Conservation (phyloP, 2,329 filamentous ascomycete species). For the Akanthomyces dipterigenus region DNA sequence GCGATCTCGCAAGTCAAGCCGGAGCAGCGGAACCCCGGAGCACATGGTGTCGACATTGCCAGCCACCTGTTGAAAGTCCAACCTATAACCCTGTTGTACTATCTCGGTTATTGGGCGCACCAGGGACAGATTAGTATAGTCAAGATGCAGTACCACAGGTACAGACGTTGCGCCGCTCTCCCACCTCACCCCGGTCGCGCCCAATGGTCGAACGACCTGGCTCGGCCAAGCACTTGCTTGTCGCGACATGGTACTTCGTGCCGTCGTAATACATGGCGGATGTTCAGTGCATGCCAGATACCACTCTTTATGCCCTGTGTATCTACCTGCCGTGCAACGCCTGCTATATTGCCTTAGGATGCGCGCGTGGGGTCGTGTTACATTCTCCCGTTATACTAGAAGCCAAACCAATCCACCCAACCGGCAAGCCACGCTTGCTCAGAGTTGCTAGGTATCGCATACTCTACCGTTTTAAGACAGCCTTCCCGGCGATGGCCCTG, state of each 20-base stretch:
- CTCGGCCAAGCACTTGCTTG: neutral
- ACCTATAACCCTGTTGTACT: neutral
- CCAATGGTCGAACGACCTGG: neutral
- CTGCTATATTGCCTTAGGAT: neutral
- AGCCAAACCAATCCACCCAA: neutral
- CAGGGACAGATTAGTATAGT: neutral
- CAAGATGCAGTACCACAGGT: neutral
- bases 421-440: neutral
- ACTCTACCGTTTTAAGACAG: conserved; percentile 11
- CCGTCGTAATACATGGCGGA: neutral
- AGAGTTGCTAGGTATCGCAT: conserved; percentile 4
- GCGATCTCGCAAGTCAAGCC: neutral
- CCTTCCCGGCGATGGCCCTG: neutral
- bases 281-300: neutral
- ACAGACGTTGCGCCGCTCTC: neutral
- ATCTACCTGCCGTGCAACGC: neutral
- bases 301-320: neutral
- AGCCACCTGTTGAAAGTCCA: neutral
- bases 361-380: neutral
- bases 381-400: neutral
- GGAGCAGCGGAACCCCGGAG: neutral
- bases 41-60: neutral
- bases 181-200: neutral
- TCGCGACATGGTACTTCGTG: neutral
- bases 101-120: neutral